Evolutionary conservation across 768 basidiomycete genomes (phyloP).

Genomic region (Filobasidium wieringae): DNA sequence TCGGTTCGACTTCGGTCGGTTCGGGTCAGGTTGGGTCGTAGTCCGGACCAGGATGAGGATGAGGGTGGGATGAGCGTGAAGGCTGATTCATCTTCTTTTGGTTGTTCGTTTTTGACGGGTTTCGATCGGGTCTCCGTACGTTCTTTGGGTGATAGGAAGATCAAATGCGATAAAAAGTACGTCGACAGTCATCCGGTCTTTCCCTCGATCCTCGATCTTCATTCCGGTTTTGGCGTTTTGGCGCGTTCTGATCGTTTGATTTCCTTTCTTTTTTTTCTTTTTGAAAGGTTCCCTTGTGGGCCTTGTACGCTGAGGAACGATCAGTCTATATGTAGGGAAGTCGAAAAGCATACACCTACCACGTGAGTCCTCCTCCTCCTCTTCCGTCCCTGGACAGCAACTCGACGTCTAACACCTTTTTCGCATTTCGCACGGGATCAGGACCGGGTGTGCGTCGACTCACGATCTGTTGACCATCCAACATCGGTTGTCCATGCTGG

Average conservation of each 20-base stretch:
- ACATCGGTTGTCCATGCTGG: constrained; percentile 32
- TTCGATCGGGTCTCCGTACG: no score
- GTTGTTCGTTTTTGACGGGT: no score
- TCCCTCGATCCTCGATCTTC: no score
- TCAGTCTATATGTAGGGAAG: constrained; percentile 34
- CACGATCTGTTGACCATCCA: constrained; percentile 29
- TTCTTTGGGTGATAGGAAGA: constrained; percentile 27
- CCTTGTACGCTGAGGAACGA: constrained; percentile 34
- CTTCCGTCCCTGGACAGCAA: no score
- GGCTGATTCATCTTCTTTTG: no score
- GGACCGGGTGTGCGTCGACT: constrained; percentile 21
- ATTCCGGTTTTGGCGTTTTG: no score
- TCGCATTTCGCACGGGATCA: background rate
- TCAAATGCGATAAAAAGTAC: constrained; percentile 39
- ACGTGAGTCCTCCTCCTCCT: no score
- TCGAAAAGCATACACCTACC: constrained; percentile 21
- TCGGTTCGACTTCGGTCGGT: background rate
- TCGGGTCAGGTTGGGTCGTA: background rate
- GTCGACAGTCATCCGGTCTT: no score
- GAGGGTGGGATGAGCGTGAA: no score
- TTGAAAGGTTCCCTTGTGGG: constrained; percentile 36
- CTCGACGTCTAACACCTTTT: background rate
- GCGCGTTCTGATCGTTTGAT: no score
- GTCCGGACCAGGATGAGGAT: no score
- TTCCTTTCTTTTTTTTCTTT: no score